Evolutionary conservation across 2,329 filamentous ascomycete species (phyloP).

Genomic region (Fusarium compactum): DNA sequence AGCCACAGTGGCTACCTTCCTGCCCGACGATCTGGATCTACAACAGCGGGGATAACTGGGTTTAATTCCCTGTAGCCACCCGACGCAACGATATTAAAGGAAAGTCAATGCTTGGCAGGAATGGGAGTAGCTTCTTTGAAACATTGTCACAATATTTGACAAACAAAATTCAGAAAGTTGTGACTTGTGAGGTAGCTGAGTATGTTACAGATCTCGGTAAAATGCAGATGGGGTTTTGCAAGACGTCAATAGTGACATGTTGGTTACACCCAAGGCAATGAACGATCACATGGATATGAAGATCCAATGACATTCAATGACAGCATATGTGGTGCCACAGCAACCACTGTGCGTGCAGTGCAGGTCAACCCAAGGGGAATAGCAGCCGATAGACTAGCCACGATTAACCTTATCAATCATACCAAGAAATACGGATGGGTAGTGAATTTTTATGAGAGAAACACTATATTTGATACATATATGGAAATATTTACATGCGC

Average conservation of each 20-base stretch:
- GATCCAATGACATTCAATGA: conserved; percentile 24
- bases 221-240: conserved; percentile 2
- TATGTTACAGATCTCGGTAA: conserved; percentile 3
- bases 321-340: conserved; percentile 28
- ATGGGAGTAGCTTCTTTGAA: neutral
- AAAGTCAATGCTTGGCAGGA: conserved; percentile 34
- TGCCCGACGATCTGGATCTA: conserved; percentile 32
- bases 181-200: neutral
- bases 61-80: conserved; percentile 31
- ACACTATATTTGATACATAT: neutral
- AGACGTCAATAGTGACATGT: conserved; percentile 5
- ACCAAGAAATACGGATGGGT: neutral
- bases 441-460: neutral
- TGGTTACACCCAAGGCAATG: conserved; percentile 16
- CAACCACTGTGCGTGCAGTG: conserved; percentile 16
- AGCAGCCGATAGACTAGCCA: conserved; percentile 1
- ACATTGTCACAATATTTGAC: neutral
- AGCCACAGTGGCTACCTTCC: conserved; percentile 36
- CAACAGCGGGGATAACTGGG: conserved; percentile 17
- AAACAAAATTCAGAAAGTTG: neutral
- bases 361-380: neutral
- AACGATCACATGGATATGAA: conserved; percentile 27
- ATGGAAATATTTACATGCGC: neutral
- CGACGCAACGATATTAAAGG: conserved; percentile 7
- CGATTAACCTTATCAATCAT: conserved; percentile 4